A percentile compares a stretch with the other conserved stretches of the same genome.
Conservation (phyloP, 2,329 filamentous ascomycete genomes). For the Aschersonia sp. region DNA sequence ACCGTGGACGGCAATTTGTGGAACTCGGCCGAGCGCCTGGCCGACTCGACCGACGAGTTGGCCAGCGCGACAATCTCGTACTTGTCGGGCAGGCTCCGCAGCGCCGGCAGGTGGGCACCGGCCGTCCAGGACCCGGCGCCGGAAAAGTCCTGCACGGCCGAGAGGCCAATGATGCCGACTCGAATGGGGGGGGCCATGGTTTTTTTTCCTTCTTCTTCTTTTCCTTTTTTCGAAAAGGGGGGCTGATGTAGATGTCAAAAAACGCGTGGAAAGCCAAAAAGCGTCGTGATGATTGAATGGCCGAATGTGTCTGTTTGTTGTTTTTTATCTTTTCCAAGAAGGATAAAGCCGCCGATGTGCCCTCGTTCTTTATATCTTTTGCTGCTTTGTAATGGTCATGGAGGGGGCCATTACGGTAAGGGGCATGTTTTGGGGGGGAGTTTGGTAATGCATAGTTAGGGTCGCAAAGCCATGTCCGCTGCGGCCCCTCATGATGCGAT, state of each 20-base stretch:
- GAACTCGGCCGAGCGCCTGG: conserved; percentile 23
- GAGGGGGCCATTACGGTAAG: no score
- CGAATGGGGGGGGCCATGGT: background rate
- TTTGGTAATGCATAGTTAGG: no score
- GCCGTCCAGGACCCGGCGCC: conserved; percentile 26
- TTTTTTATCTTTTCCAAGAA: no score
- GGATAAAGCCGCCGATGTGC: no score
- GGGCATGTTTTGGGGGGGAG: no score
- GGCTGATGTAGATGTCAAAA: background rate
- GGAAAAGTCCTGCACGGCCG: background rate
- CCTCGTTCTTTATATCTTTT: no score
- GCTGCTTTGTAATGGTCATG: no score
- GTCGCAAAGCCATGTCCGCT: no score
- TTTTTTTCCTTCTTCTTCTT: background rate
- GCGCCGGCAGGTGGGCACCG: conserved; percentile 34
- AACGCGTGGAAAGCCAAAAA: background rate
- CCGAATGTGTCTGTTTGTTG: no score
- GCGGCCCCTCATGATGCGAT: background rate
- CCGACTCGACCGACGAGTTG: conserved; percentile 29
- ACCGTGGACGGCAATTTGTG: conserved; percentile 23
- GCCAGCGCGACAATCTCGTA: conserved; percentile 32
- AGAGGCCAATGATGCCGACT: background rate
- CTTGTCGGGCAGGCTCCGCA: conserved; percentile 18
- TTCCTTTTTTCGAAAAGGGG: no score
- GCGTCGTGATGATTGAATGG: no score